Base-by-base conservation (phyloP, 768 basidiomycete genomes). In the Galerina sulciceps region DNA sequence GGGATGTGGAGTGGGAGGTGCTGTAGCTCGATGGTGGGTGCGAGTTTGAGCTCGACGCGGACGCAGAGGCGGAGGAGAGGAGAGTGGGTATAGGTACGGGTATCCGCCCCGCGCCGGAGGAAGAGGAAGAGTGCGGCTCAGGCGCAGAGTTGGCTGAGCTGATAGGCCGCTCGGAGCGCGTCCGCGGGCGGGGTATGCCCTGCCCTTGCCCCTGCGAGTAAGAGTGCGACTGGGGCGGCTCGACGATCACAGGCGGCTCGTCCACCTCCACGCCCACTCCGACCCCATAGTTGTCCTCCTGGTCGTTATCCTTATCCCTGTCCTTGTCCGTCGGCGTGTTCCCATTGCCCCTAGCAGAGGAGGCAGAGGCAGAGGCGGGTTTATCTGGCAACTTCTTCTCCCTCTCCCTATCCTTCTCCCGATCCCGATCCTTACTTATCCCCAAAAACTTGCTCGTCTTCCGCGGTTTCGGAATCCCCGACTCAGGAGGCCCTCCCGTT, bases 171-270 rank as follows among this genome's bases (percentile, higher is more conserved):
- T 86, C 85, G 35, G 83, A 73, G 65, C 85, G 80, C 55, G 81
- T 79, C 38, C 86, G 81, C 26, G 81, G 64, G 23, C 87, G 82
- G 22, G 86, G 81, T 47, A 80, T 79, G 54, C 74, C 71, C 40
- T 31, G 26, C 4, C 4, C 26, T 6, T 26, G 26, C 26, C 4
- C 26, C 26, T 26, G 26, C 26, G 26, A 3, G 4, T 26, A 6
- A 26, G 26, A 3, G 4, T 26, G 26, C 3, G 26, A 4, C 26
- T 31, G 26, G 8, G 26, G 5, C 26, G 85, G 85, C 68, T 90
- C 89, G 55, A 90, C 76, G 62, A 90, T 88, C 46, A 88, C 82
- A 13, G 87, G 88, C 2, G 85, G 75, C 50, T 89, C 87, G 54
- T 84, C 81, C 38, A 69, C 61, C 31, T 67, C 70, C 53, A 88